Conservation (phyloP, 2,329 filamentous ascomycete species). For the Ophiostoma himal-ulmi region DNA sequence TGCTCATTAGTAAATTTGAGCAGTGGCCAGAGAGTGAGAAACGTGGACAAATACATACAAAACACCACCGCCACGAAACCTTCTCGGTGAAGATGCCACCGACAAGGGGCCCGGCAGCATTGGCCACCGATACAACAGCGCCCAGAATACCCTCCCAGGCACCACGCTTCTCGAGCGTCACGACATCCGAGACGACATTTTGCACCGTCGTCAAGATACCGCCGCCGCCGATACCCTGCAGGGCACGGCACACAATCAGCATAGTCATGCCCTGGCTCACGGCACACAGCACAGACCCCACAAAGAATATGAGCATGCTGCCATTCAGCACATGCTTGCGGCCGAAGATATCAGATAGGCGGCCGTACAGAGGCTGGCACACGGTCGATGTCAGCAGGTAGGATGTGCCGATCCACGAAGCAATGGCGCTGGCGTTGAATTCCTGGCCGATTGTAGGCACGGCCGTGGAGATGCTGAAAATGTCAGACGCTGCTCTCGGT, state of each 20-base stretch:
- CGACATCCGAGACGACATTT: constrained; percentile 24
- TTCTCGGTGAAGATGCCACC: background rate
- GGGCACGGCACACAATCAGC: constrained; percentile 24
- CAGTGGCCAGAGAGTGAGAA: background rate
- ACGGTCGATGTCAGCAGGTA: constrained; percentile 18
- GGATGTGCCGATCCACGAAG: constrained; percentile 19
- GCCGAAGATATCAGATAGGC: constrained; percentile 20
- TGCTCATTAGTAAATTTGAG: background rate
- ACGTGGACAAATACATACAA: background rate
- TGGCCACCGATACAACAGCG: constrained; percentile 21
- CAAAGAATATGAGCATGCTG: constrained; percentile 22
- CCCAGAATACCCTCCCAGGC: constrained; percentile 25
- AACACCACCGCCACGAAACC: background rate
- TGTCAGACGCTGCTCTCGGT: background rate
- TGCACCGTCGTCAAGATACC: constrained; percentile 23
- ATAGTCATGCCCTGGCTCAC: constrained; percentile 22
- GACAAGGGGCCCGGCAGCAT: background rate
- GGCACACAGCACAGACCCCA: constrained; percentile 24
- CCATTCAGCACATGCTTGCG: constrained; percentile 21
- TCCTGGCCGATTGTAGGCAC: constrained; percentile 10
- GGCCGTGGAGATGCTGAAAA: background rate
- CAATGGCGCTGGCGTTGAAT: constrained; percentile 14
- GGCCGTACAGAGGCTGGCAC: constrained; percentile 20
- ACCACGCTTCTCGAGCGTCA: constrained; percentile 24
- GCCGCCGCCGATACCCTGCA: constrained; percentile 23